These are phyloP conservation scores for Chytriomyces confervae DNA, from an alignment of 192 early-diverging fungal species.

Conservation along the genomic window DNA sequence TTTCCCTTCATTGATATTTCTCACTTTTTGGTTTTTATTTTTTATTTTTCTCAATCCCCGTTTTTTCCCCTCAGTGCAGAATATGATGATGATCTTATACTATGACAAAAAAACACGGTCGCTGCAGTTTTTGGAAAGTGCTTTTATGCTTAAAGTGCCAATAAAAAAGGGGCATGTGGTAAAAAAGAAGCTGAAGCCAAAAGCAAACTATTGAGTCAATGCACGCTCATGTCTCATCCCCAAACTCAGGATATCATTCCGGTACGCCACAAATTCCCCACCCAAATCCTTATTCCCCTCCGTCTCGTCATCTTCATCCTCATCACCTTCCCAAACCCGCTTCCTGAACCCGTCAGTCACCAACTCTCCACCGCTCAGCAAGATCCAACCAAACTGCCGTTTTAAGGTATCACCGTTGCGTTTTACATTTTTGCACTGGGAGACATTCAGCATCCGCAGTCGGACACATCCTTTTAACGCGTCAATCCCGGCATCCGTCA, in stretches of 20 bases:
- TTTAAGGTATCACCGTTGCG: neutral
- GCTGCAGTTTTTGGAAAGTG: too few relatives aligned
- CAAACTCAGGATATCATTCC: neutral
- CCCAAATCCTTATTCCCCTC: too few relatives aligned
- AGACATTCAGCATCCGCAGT: slow-evolving; percentile 42
- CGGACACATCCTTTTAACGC: slow-evolving; percentile 30
- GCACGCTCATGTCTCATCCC: neutral
- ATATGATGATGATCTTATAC: too few relatives aligned
- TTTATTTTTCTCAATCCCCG: neutral
- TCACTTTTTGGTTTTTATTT: neutral
- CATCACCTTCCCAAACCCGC: neutral
- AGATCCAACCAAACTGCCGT: slow-evolving; percentile 33
- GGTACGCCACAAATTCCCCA: too few relatives aligned
- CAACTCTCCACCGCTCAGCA: slow-evolving; percentile 35
- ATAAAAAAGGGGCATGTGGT: neutral
- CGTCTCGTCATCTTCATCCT: neutral
- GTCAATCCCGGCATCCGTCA: slow-evolving; percentile 45
- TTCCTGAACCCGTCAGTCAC: slow-evolving; percentile 7
- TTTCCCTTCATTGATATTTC: neutral
- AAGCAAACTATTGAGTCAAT: neutral
- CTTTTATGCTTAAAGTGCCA: neutral
- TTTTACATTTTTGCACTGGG: slow-evolving; percentile 42
- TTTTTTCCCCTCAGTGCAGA: neutral
- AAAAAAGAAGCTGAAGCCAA: too few relatives aligned
- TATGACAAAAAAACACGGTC: too few relatives aligned